Base-by-base conservation (phyloP, 1,139 yeast species). In the Sugiyamaella castrensis region DNA sequence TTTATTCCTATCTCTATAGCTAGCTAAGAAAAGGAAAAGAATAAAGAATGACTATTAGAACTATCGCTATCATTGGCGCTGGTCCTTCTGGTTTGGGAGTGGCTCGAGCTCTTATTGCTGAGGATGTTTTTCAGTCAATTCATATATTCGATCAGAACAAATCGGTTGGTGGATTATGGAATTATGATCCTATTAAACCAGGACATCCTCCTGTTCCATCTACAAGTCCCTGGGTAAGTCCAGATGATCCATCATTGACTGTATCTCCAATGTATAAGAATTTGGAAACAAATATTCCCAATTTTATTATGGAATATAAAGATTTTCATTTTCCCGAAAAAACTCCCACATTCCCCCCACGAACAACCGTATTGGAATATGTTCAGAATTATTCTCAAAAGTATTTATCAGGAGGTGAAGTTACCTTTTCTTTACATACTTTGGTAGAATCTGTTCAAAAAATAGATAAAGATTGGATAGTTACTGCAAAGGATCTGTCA, bases 71-170 rank as follows among this genome's bases (percentile, higher is more conserved):
- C 9, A 57, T 82, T 35, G 89, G 91, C 2, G 86, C 79, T 8
- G 91, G 91, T 0, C 87, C 89, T 0, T 73, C 80, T 45, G 89
- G 88, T 4, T 72, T 82, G 5, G 83, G 80, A 1, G 65, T 78
- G 8, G 72, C 82, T 9, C 77, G 77, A 54, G 81, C 85, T 0
- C 67, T 82, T 16, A 51, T 74, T 3, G 71, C 70, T 9, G 82
- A 79, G 55, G 62, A 67, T 3, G 59, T 64, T 10, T 78, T 80
- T 54, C 66, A 68, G 26, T 64, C 63, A 40, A 68, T 81, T 53
- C 73, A 72, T 47, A 75, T 75, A 2, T 79, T 73, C 56, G 86
- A 80, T 57, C 74, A 76, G 55, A 70, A 81, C 53, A 56, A 70
- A 8, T 62, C 62, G 35, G 65, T 73, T 44, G 82, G 84, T 12